Conservation (phyloP, 202 grass and related monocot species). For the Carex arenaria region DNA sequence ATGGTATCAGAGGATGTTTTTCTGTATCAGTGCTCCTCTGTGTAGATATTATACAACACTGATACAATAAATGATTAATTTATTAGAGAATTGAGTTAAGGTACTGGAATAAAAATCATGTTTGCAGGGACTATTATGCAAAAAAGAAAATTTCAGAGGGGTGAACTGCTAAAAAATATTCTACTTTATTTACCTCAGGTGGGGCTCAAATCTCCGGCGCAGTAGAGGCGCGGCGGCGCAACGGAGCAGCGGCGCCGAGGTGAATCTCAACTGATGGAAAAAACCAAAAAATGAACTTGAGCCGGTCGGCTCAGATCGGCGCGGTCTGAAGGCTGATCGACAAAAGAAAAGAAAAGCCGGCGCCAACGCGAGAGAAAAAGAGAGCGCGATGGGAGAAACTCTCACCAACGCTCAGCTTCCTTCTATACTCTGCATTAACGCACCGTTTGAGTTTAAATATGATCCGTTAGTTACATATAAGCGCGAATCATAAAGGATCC, state of each 20-base stretch:
- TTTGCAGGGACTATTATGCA: neutral
- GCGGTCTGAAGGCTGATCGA: neutral
- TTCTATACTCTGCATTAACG: no score
- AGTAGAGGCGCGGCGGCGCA: slow-evolving; percentile 20
- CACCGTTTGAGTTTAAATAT: no score
- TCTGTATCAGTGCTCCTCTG: no score
- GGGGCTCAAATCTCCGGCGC: slow-evolving; percentile 2
- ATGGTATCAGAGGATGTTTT: no score
- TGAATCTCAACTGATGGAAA: neutral
- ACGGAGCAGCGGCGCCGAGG: slow-evolving; percentile 8
- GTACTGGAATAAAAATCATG: neutral
- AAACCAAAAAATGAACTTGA: neutral
- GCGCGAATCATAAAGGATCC: no score
- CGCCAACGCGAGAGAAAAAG: slow-evolving; percentile 12
- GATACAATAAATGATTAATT: neutral
- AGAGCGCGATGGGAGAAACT: neutral
- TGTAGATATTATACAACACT: neutral
- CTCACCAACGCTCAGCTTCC: no score
- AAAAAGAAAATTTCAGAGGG: neutral
- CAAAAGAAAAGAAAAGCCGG: slow-evolving; percentile 14
- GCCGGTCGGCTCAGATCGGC: neutral
- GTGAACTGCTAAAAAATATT: neutral
- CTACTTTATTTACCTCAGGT: neutral
- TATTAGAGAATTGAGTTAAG: neutral
- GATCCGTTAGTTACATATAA: no score